Evolutionary conservation across 805 yeast genomes (phyloP).

Genomic region (Spathaspora passalidarum): DNA sequence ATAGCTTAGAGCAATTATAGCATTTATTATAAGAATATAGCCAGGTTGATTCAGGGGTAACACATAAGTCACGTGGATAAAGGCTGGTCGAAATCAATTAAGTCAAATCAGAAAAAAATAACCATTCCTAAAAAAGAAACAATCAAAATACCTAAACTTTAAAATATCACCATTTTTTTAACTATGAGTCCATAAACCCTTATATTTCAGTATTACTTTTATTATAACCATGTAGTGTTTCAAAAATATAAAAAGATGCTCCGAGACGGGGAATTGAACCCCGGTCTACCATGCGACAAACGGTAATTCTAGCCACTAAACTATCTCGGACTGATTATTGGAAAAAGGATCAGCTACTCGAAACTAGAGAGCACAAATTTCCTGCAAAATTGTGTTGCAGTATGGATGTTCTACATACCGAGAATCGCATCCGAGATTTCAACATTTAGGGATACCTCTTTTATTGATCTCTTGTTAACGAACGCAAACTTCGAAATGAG

Average conservation of each 20-base stretch:
- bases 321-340: slow-evolving; percentile 14
- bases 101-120: background rate
- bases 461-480: background rate
- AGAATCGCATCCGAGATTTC: too few species aligned
- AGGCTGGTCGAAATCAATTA: background rate
- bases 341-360: background rate
- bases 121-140: background rate
- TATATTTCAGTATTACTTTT: background rate
- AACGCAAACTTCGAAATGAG: background rate
- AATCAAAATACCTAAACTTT: background rate
- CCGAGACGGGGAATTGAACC: slow-evolving; percentile 21
- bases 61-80: background rate
- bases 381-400: background rate
- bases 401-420: background rate
- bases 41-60: too few species aligned
- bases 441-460: too few species aligned
- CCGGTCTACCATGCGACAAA: slow-evolving; percentile 21
- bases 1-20: too few species aligned
- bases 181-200: background rate
- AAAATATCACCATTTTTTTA: background rate
- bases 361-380: background rate
- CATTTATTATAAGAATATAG: too few species aligned
- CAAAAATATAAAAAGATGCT: slow-evolving; percentile 7
- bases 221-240: background rate
- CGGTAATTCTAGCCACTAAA: slow-evolving; percentile 21